Conservation (phyloP, 116 monocot species). For the Phalaenopsis hybrid region DNA sequence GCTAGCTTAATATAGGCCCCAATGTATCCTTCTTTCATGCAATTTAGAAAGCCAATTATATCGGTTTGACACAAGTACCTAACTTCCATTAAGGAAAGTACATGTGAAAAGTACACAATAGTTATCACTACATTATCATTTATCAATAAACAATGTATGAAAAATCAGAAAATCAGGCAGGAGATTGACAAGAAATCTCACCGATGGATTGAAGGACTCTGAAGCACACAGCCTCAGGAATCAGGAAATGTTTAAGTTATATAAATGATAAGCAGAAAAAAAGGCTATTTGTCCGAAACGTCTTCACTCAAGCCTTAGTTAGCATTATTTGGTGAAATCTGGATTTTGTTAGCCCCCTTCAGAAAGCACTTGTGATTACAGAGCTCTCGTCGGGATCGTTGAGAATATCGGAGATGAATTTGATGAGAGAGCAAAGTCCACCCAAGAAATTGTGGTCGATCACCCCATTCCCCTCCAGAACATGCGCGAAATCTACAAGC, state of each 20-base stretch:
- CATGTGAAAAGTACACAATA: background rate
- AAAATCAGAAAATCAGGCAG: background rate
- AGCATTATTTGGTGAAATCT: background rate
- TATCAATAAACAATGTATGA: background rate
- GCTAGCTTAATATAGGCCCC: background rate
- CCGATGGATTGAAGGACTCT: background rate
- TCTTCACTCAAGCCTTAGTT: background rate
- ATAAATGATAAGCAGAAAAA: too few species aligned
- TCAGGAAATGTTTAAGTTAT: background rate
- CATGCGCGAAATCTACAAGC: slow-evolving; percentile 88
- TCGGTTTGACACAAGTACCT: background rate
- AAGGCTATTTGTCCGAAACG: background rate
- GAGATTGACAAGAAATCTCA: background rate
- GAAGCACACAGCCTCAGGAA: background rate
- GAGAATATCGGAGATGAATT: slow-evolving; percentile 40
- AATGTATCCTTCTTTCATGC: background rate
- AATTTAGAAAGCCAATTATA: background rate
- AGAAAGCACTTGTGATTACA: background rate
- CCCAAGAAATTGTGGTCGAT: slow-evolving; percentile 92
- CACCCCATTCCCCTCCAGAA: slow-evolving; percentile 53
- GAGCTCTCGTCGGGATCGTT: background rate
- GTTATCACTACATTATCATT: background rate
- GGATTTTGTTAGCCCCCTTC: background rate
- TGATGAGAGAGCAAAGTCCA: slow-evolving; percentile 83
- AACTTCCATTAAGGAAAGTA: background rate